phyloP scores from a whole-genome alignment of 331 rosid genomes.

The Dryas integrifolia region DNA sequence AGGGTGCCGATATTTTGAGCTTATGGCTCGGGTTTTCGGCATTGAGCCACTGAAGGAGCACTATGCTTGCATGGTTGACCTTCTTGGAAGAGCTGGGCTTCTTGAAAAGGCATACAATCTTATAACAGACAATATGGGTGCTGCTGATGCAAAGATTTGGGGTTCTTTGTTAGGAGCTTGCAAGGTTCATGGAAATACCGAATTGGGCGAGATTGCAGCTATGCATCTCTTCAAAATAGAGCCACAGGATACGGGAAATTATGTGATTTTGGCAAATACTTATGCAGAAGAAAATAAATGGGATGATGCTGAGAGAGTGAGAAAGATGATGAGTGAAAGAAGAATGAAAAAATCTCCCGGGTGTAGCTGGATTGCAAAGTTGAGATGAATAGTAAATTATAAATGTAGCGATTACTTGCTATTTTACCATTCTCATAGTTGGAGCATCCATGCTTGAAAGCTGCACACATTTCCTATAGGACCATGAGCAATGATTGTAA shows the following conservation, averaged over 20 bases:
- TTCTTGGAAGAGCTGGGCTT: constrained; percentile 65
- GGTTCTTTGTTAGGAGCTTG: constrained; percentile 72
- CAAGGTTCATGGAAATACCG: constrained; percentile 52
- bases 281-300: constrained; percentile 59
- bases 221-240: constrained; percentile 53
- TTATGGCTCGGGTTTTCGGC: constrained; percentile 47
- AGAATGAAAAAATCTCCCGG: constrained; percentile 54
- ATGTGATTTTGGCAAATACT: constrained; percentile 59
- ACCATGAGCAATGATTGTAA: too few species aligned
- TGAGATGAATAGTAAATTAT: neutral
- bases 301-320: constrained; percentile 53
- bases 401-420: too few species aligned
- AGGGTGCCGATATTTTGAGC: constrained; percentile 53
- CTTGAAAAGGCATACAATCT: constrained; percentile 53
- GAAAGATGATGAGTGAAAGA: constrained; percentile 47
- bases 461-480: too few species aligned
- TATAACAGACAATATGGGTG: constrained; percentile 29
- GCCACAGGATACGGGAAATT: constrained; percentile 51
- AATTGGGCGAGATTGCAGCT: constrained; percentile 65
- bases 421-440: too few species aligned
- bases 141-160: constrained; percentile 57
- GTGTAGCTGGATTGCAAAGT: constrained; percentile 47
- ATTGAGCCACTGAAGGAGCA: constrained; percentile 60
- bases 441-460: too few species aligned
- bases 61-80: constrained; percentile 67